Evolutionary conservation across 2,329 filamentous ascomycete genomes (phyloP), one percentile per base, ranked within the genome.

Genomic region (Fusarium nisikadoi): DNA sequence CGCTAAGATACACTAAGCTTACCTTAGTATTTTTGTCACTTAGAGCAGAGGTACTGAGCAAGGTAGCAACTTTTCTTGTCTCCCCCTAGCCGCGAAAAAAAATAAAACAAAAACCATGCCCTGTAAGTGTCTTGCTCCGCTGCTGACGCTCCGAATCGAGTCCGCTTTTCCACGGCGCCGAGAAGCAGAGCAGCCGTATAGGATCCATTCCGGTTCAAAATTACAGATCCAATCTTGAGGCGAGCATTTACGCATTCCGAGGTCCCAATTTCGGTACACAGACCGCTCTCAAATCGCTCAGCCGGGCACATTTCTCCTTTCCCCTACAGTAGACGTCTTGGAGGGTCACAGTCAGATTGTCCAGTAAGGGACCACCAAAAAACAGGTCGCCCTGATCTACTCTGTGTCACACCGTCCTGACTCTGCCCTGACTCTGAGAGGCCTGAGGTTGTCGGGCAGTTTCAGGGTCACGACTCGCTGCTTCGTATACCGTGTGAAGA

Each of bases 201-300:
- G 70, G 65, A 73, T 71, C 66, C 70, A 57, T 73, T 64, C 70
- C 57, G 66, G 27, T 55, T 65, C 43, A 35, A 64, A 58, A 63
- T 46, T 60, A 31, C 52, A 65, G 56, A 42, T 43, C 46, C 33
- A 45, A 58, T 67, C 31, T 50, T 64, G 54, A 61, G 64, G 64
- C 62, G 64, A 67, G 54, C 46, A 47, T 36, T 38, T 33, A 41
- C 36, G n/a, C 63, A 71, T 72, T 53, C 70, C 70, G 55, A 52
- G 58, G 49, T 50, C 31, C 68, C 54, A 76, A 76, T 76, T 69
- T 76, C 74, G 74, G 71, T 65, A 74, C 63, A 57, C 62, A 57
- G 54, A 62, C 39, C 64, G 64, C 49, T 53, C 29, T 50, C 47
- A 35, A 35, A 25, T 38, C 20, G 7, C 33, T 64, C 23, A 47